Base-by-base conservation (phyloP, 2,329 filamentous ascomycete species). In the Diplodia scrobiculata region DNA sequence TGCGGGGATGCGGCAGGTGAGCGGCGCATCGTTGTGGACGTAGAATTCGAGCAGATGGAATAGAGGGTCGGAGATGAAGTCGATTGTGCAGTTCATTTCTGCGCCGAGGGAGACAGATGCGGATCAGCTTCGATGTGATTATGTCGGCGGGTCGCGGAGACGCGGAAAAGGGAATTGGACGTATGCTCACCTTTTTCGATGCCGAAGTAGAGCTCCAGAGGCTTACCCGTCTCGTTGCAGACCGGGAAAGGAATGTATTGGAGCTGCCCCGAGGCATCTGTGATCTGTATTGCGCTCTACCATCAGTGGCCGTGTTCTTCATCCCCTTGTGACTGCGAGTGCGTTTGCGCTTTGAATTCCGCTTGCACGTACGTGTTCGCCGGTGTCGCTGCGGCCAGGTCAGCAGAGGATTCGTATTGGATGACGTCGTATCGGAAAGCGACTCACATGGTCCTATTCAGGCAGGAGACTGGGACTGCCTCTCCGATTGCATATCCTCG, bases 1-100 rank as follows among this genome's bases (percentile, higher is more conserved):
- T 0, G 91, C 87, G 32, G 94, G 92, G 14, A 98, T 86, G 63
- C 95, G 93, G 79, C 95, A 99, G 65, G 92, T 88, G 59, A 98
- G 84, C 10, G 95, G 95, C 19, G 92, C 93, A 79, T 99, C 95
- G 81, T 90, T 92, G 84, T 98, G 95, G 77, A 98, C 89, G 84
- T 98, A 98, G 84, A 97, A 98, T 81, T 98, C 91, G 81, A 94
- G 89, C 62, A 94, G 85, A 79, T 95, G 91, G 83, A 92, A 95
- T 83, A 93, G 89, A 48, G 89, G 86, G 76, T 94, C 91, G 72
- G 85, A 84, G 72, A 94, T 84, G 79, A 91, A 85, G 74, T 89
- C 82, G 72, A 95, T 88, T 65, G 91, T 95, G 82, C 91, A 95
- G 81, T 94, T 94, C 71, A 91, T 79, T 76, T 96, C 92, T 76